Percentiles rank a stretch among this genome's conserved stretches.
These are phyloP conservation scores for Capsicum baccatum DNA, from an alignment of 257 asterid species.

Conservation along the genomic window DNA sequence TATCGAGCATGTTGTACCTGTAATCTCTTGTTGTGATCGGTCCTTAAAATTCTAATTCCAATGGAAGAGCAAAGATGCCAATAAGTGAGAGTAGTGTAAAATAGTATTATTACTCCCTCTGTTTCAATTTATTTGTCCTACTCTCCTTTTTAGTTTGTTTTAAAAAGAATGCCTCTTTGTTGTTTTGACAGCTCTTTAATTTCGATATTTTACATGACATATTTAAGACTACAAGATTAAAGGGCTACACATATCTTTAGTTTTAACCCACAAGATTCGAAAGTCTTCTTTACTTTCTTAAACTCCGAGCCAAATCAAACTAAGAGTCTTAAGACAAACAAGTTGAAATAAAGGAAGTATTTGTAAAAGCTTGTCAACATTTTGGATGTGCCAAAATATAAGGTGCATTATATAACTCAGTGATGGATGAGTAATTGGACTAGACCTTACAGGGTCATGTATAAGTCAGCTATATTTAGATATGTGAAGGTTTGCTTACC, in stretches of 20 bases:
- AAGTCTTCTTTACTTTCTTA: too few species aligned
- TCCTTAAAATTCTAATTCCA: neutral
- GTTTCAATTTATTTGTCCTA: too few species aligned
- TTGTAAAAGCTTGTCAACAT: slow-evolving; percentile 7
- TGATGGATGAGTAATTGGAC: slow-evolving; percentile 20
- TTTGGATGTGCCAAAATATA: slow-evolving; percentile 8
- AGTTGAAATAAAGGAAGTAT: too few species aligned
- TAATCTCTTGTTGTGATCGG: neutral
- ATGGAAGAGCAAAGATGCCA: neutral
- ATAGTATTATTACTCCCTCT: neutral
- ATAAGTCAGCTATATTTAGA: neutral
- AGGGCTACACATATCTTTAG: too few species aligned
- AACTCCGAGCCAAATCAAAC: too few species aligned
- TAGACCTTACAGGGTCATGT: neutral
- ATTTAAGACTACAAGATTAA: too few species aligned
- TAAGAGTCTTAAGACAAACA: too few species aligned
- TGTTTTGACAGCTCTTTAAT: too few species aligned
- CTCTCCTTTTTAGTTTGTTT: too few species aligned
- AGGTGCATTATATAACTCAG: neutral
- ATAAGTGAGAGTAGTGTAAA: neutral
- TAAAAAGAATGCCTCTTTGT: too few species aligned
- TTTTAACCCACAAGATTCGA: too few species aligned
- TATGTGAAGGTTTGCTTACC: neutral
- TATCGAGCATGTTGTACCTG: neutral
- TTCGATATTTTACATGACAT: too few species aligned